Percentiles rank a stretch among this genome's conserved stretches.
Evolutionary conservation across 371 early-diverging fungal species (phyloP).

Genomic region (Thermomucor indicae-seudaticae): DNA sequence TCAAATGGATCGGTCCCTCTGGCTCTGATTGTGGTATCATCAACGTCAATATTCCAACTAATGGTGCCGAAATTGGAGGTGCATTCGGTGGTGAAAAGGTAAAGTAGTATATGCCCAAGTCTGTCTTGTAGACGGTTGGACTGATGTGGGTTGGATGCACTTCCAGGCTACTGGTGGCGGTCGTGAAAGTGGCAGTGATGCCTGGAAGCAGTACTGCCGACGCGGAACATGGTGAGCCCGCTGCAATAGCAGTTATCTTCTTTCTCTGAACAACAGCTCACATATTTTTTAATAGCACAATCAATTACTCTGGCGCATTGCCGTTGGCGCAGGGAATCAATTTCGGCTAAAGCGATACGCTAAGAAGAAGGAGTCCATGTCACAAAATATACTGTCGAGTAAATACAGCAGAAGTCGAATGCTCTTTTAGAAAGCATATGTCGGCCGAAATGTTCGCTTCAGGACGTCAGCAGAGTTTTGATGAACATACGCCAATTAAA

Average conservation of each 20-base stretch:
- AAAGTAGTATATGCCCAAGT: neutral
- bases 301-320: conserved; percentile 87
- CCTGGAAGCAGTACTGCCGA: conserved; percentile 93
- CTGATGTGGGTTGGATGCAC: neutral
- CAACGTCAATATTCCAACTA: conserved; percentile 96
- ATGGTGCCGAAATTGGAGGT: conserved; percentile 97
- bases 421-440: too few species aligned
- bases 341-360: conserved; percentile 88
- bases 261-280: too few species aligned
- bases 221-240: conserved; percentile 55
- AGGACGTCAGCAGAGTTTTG: too few species aligned
- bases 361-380: too few species aligned
- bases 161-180: conserved; percentile 89
- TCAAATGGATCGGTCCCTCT: conserved; percentile 91
- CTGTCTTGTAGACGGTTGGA: neutral
- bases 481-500: too few species aligned
- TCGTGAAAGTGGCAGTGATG: conserved; percentile 90
- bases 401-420: too few species aligned
- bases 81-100: conserved; percentile 96
- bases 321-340: conserved; percentile 98
- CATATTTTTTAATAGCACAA: conserved; percentile 52
- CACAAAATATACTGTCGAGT: too few species aligned
- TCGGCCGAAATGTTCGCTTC: too few species aligned
- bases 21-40: conserved; percentile 98
- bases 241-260: too few species aligned